phyloP scores from a whole-genome alignment of 257 asterid species.

The Nicotiana undulata region DNA sequence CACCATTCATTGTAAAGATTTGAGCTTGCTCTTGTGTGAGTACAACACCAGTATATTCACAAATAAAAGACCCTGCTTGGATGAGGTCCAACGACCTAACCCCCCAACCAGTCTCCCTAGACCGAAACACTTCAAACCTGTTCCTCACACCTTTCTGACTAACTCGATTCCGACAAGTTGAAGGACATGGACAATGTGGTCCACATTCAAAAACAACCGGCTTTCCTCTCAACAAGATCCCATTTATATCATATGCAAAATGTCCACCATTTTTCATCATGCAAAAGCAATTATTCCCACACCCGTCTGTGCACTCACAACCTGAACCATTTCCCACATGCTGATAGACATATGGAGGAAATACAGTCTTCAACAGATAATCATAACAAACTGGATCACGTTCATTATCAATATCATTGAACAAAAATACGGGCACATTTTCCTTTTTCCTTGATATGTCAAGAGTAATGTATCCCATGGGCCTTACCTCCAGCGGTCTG shows the following conservation, averaged over 20 bases:
- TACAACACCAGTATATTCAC: constrained; percentile 80
- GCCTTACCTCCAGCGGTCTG: constrained; percentile 45
- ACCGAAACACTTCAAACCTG: constrained; percentile 83
- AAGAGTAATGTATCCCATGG: constrained; percentile 57
- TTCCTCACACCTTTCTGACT: constrained; percentile 64
- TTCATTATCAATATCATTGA: constrained; percentile 57
- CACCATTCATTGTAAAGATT: constrained; percentile 80
- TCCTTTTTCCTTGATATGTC: constrained; percentile 67
- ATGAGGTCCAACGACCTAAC: constrained; percentile 80
- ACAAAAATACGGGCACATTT: constrained; percentile 51
- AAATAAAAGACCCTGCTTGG: constrained; percentile 80
- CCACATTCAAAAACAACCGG: constrained; percentile 83
- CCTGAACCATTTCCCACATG: constrained; percentile 34
- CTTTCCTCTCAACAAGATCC: constrained; percentile 70
- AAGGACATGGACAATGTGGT: constrained; percentile 64
- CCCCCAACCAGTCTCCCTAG: constrained; percentile 88
- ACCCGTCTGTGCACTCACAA: constrained; percentile 55
- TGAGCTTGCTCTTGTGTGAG: constrained; percentile 78
- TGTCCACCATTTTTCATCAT: constrained; percentile 65
- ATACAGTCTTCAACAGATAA: constrained; percentile 37
- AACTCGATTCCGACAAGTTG: constrained; percentile 69
- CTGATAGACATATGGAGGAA: constrained; percentile 41
- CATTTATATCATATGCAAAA: constrained; percentile 55
- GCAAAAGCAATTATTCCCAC: constrained; percentile 57
- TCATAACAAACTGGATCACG: constrained; percentile 52